phyloP scores from a whole-genome alignment of 306 rosid species.

The Arachis stenosperma region DNA sequence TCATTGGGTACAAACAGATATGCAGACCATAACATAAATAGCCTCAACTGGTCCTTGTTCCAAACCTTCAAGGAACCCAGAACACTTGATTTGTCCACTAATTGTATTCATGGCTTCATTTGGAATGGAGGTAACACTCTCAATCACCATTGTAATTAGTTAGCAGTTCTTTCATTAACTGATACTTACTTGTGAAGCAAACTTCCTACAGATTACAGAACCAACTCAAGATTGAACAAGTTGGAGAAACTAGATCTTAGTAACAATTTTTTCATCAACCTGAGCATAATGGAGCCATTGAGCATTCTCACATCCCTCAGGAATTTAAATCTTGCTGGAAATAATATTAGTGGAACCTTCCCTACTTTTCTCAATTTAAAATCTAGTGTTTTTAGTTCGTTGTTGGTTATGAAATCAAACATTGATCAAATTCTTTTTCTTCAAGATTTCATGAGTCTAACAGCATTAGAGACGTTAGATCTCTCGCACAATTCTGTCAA shows the following conservation, averaged over 20 bases:
- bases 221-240: not conserved
- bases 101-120: not conserved
- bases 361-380: not conserved
- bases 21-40: not conserved
- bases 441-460: not conserved
- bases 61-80: not conserved
- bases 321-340: not conserved
- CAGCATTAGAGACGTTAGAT: constrained; percentile 11
- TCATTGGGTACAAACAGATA: no score
- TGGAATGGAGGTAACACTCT: not conserved
- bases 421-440: no score
- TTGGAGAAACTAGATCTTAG: constrained; percentile 6
- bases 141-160: not conserved
- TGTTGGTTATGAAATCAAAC: not conserved
- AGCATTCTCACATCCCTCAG: not conserved
- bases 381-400: no score
- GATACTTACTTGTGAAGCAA: no score
- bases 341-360: not conserved
- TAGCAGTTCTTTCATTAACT: no score
- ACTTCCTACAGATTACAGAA: not conserved
- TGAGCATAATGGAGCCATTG: not conserved
- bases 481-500: not conserved
- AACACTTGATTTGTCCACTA: not conserved
- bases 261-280: not conserved
- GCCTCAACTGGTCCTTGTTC: constrained; percentile 22